A percentile compares a stretch with the other conserved stretches of the same genome.
phyloP scores from a whole-genome alignment of 2,329 filamentous ascomycete genomes.

The Tolypocladium guangdongense region DNA sequence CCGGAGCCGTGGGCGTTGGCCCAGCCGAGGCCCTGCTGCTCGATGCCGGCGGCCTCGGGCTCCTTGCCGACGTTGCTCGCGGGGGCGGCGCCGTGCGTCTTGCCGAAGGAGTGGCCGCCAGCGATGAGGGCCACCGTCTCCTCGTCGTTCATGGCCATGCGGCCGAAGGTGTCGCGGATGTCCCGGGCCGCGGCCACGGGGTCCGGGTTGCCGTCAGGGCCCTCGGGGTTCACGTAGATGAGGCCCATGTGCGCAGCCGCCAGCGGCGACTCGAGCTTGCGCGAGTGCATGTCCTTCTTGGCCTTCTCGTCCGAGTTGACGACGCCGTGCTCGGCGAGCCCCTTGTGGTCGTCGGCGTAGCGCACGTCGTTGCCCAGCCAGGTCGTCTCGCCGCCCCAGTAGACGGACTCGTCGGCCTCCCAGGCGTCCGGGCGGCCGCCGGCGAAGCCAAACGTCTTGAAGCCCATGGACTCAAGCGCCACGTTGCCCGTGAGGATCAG shows the following conservation, averaged over 20 bases:
- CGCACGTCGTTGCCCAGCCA: slow-evolving; percentile 67
- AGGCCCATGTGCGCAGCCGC: slow-evolving; percentile 59
- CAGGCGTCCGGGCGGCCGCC: slow-evolving; percentile 62
- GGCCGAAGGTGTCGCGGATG: slow-evolving; percentile 63
- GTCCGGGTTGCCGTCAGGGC: slow-evolving; percentile 62
- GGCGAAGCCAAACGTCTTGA: slow-evolving; percentile 63
- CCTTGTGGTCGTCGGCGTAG: slow-evolving; percentile 42
- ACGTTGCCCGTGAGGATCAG: slow-evolving; percentile 64
- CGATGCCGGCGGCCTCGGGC: slow-evolving; percentile 52
- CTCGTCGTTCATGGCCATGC: slow-evolving; percentile 77
- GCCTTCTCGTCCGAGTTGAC: slow-evolving; percentile 23
- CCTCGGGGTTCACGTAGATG: slow-evolving; percentile 76
- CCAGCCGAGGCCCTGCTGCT: slow-evolving; percentile 65
- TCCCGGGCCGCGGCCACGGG: slow-evolving; percentile 58
- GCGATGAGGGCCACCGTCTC: slow-evolving; percentile 73
- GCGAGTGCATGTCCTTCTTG: slow-evolving; percentile 41
- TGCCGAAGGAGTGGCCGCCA: slow-evolving; percentile 69
- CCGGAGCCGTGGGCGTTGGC: slow-evolving; percentile 51
- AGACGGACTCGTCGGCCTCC: slow-evolving; percentile 65
- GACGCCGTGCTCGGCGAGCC: slow-evolving; percentile 23
- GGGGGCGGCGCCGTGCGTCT: slow-evolving; percentile 65
- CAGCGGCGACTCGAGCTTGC: slow-evolving; percentile 57
- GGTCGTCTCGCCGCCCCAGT: slow-evolving; percentile 67
- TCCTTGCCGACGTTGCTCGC: slow-evolving; percentile 54
- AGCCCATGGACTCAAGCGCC: slow-evolving; percentile 65